Percentiles rank a stretch among this genome's conserved stretches.
phyloP scores from a whole-genome alignment of 768 basidiomycete species.

The Mycena capillaripes region DNA sequence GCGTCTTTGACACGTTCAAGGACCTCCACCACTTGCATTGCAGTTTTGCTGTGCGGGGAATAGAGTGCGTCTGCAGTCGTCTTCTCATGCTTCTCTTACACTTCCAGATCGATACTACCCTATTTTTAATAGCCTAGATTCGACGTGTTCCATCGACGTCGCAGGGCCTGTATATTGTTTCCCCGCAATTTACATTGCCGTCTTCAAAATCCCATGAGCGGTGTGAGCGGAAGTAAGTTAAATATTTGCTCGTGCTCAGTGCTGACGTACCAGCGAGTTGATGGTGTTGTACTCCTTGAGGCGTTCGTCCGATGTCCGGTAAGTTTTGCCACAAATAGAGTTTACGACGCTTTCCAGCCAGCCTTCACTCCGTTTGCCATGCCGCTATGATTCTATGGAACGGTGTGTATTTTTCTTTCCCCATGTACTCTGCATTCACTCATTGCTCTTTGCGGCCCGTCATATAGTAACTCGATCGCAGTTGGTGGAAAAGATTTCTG shows the following conservation, averaged over 20 bases:
- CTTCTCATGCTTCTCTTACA: background rate
- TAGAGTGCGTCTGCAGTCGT: too few relatives aligned
- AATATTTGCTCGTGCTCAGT: background rate
- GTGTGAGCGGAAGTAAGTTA: background rate
- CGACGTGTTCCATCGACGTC: background rate
- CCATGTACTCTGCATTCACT: background rate
- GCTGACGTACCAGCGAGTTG: too few relatives aligned
- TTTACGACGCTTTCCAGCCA: too few relatives aligned
- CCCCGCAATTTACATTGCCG: background rate
- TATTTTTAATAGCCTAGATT: slow-evolving; percentile 6
- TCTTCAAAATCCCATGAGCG: background rate
- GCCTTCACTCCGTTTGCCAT: too few relatives aligned
- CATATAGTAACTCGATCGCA: too few relatives aligned
- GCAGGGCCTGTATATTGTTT: background rate
- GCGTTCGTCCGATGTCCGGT: too few relatives aligned
- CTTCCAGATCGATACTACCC: background rate
- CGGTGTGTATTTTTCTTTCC: background rate
- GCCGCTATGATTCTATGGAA: background rate
- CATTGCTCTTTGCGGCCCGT: background rate
- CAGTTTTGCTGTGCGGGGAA: too few relatives aligned
- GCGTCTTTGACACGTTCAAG: too few relatives aligned
- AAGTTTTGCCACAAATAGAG: too few relatives aligned
- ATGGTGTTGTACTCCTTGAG: too few relatives aligned
- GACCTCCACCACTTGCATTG: too few relatives aligned
- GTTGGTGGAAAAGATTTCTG: background rate